Conservation (phyloP, 345 rosid species). For the Rhodamnia argentea region DNA sequence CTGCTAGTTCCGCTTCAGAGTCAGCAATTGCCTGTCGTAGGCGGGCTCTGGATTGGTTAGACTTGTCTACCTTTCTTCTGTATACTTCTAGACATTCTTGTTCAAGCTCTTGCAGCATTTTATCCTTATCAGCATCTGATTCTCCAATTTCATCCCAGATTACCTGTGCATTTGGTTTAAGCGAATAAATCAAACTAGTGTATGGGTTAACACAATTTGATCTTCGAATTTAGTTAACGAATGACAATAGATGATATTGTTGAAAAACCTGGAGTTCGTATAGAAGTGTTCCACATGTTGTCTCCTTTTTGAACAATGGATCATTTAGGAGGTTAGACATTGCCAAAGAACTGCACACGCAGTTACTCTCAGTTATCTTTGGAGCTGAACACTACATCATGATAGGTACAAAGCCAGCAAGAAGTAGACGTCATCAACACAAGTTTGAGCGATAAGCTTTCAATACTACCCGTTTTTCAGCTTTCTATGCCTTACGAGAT, state of each 20-base stretch:
- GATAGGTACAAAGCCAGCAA: not conserved
- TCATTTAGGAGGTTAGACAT: slow-evolving; percentile 16
- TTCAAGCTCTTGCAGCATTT: slow-evolving; percentile 86
- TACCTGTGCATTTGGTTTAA: slow-evolving; percentile 24
- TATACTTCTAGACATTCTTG: slow-evolving; percentile 93
- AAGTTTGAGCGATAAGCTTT: not conserved
- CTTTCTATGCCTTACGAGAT: not conserved
- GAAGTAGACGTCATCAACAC: not conserved
- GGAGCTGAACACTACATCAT: not conserved
- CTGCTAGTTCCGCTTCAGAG: slow-evolving; percentile 83
- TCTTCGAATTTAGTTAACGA: not conserved
- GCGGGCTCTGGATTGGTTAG: slow-evolving; percentile 76
- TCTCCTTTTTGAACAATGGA: slow-evolving; percentile 59
- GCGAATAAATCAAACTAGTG: not conserved
- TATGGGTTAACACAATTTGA: not conserved
- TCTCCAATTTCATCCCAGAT: slow-evolving; percentile 99
- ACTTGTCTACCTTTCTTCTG: slow-evolving; percentile 85
- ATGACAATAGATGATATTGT: not conserved
- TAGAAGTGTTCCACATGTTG: slow-evolving; percentile 77
- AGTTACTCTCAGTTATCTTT: not conserved
- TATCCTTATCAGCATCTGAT: slow-evolving; percentile 68
- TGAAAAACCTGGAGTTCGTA: slow-evolving; percentile 73
- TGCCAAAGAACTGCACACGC: slow-evolving; percentile 4
- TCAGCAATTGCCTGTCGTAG: slow-evolving; percentile 81
- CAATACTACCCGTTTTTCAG: not conserved